Evolutionary conservation across 106 monocot species (phyloP), one percentile per base, ranked within the genome.

Genomic region (Acanthochlamys bracteata): DNA sequence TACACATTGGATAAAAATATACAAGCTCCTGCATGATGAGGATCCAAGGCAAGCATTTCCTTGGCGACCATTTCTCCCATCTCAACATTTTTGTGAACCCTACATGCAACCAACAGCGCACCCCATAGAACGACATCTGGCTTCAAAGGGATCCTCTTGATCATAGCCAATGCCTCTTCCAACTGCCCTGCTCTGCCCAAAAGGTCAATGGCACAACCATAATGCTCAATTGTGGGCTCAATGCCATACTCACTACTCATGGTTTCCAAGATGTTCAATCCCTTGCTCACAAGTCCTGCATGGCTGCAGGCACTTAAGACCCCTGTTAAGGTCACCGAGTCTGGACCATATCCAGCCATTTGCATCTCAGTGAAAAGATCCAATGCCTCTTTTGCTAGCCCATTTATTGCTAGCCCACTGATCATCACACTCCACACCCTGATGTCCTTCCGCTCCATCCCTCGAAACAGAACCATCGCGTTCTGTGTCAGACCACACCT

Each of bases 371-470:
- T 17, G 65, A 83, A 87, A 7, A 87, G 65, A 19, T 63, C 45
- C 20, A 87, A 41, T 1, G 77, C 76, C 33, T 74, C 68, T 7
- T 62, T 72, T 24, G 76, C 73, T 16, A 69, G 55, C 23, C 86
- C 86, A 59, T 86, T 71, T 15, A 82, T 25, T 0, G 81, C 86
- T 0, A 80, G 52, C 8, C 81, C 89, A 10, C 66, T 39, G 14
- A 82, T 78, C 81, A 89, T 89, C 43, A 79, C 76, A 39, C 82
- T 85, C 89, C 89, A 89, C 0, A 67, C 60, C 58, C 82, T 64
- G 12, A 73, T 72, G 12, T 86, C 86, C 72, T 75, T 89, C 24
- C 67, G 71, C 41, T 25, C 47, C 76, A 87, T 80, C 43, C 39
- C 56, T 9, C 56, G 23, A 47, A 87, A 87, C 63, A 87, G 19